phyloP scores from a whole-genome alignment of 176 grass and related monocot genomes.

The Oryza glumipatula region DNA sequence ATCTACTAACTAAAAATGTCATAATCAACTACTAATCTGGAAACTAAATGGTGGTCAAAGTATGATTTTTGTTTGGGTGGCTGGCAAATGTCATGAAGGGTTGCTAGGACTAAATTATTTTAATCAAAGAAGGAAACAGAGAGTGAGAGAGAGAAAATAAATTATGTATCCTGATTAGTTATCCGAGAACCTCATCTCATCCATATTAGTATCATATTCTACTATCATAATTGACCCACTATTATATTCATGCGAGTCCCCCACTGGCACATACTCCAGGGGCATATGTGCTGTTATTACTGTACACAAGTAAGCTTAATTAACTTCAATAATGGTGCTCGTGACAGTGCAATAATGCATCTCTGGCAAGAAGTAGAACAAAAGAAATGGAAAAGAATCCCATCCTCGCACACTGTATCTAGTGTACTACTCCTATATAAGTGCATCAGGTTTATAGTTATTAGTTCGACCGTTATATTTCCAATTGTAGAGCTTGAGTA shows the following conservation, averaged over 20 bases:
- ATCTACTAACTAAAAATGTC: not conserved
- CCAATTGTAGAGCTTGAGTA: no score
- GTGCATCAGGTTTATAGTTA: no score
- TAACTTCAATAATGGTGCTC: not conserved
- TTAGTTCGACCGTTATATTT: no score
- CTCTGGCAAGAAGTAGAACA: not conserved
- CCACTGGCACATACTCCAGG: not conserved
- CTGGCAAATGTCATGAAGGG: not conserved
- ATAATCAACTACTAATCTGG: not conserved
- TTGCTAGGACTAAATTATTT: not conserved
- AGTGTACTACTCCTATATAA: no score
- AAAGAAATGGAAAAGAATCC: not conserved
- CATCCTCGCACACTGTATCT: not conserved
- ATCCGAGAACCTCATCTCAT: not conserved
- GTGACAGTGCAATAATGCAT: conserved; percentile 28
- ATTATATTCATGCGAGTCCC: not conserved
- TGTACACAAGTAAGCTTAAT: not conserved
- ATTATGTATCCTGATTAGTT: not conserved
- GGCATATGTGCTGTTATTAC: not conserved
- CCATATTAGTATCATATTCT: not conserved
- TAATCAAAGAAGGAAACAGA: not conserved
- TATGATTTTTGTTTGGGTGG: not conserved
- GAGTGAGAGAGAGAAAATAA: not conserved
- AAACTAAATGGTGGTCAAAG: not conserved
- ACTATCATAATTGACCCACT: not conserved